Evolutionary conservation across 2,329 filamentous ascomycete genomes (phyloP).

Genomic region (Clonostachys sp.): DNA sequence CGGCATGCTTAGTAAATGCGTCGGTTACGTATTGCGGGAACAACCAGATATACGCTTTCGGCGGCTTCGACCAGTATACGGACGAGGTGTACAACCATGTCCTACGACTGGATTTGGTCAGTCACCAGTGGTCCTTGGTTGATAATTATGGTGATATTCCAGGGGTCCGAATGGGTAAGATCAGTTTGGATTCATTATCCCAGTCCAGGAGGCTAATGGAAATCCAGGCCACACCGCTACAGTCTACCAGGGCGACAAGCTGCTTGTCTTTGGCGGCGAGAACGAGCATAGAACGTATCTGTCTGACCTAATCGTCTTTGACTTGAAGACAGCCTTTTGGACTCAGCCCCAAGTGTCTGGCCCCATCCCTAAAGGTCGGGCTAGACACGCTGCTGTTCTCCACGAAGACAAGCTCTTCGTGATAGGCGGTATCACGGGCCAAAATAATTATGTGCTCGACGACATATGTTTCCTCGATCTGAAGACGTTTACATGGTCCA

Average conservation of each 20-base stretch:
- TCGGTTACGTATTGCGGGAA: slow-evolving; percentile 98
- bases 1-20: slow-evolving; percentile 93
- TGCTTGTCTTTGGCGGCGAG: slow-evolving; percentile 96
- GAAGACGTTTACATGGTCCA: slow-evolving; percentile 97
- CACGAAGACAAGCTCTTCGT: slow-evolving; percentile 97
- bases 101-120: slow-evolving; percentile 78
- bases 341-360: slow-evolving; percentile 85
- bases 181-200: neutral
- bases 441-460: slow-evolving; percentile 87
- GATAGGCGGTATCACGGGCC: slow-evolving; percentile 89
- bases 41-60: slow-evolving; percentile 96
- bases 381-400: slow-evolving; percentile 87
- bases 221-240: slow-evolving; percentile 88
- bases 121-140: slow-evolving; percentile 89
- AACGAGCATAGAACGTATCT: slow-evolving; percentile 96
- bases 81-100: slow-evolving; percentile 99
- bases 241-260: slow-evolving; percentile 86
- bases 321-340: slow-evolving; percentile 92
- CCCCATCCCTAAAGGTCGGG: slow-evolving; percentile 80
- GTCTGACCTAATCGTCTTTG: slow-evolving; percentile 92
- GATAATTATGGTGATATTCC: slow-evolving; percentile 99
- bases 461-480: slow-evolving; percentile 96
- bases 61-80: slow-evolving; percentile 97
- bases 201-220: neutral
- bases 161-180: slow-evolving; percentile 88